Conservation (phyloP, 371 early-diverging fungal genomes). For the Rhizomucor miehei region DNA sequence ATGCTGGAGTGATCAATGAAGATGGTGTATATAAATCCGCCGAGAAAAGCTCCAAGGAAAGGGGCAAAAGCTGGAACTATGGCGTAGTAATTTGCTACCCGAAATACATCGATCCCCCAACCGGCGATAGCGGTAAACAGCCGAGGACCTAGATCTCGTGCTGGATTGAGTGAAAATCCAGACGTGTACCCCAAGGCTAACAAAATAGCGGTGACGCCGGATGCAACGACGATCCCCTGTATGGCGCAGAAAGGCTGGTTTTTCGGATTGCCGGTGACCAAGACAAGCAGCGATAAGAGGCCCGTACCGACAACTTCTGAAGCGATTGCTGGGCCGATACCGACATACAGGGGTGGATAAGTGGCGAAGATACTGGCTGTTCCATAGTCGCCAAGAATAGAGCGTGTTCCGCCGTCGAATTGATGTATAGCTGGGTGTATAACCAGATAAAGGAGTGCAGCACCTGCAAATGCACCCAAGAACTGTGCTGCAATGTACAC, state of each 20-base stretch:
- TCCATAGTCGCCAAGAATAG: conserved; percentile 42
- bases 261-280: conserved; percentile 68
- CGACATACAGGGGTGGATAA: conserved; percentile 55
- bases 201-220: conserved; percentile 42
- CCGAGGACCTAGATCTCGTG: conserved; percentile 88
- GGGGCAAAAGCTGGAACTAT: conserved; percentile 82
- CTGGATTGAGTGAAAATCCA: conserved; percentile 84
- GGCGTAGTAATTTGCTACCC: conserved; percentile 62
- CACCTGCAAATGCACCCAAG: conserved; percentile 70
- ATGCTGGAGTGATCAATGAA: conserved; percentile 44
- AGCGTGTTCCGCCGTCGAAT: conserved; percentile 60
- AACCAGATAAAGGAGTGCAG: conserved; percentile 60
- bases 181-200: conserved; percentile 67
- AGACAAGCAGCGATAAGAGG: conserved; percentile 67
- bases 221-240: conserved; percentile 65
- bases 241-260: conserved; percentile 58
- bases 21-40: conserved; percentile 64
- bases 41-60: conserved; percentile 65
- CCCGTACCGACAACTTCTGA: conserved; percentile 82
- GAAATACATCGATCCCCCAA: conserved; percentile 74
- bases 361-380: conserved; percentile 76
- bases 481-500: conserved; percentile 63
- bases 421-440: conserved; percentile 54
- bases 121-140: conserved; percentile 72
- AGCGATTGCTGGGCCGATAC: conserved; percentile 60